These are phyloP conservation scores for Colletotrichum sp. DNA, from an alignment of 2,329 filamentous ascomycete species.

Conservation along the genomic window DNA sequence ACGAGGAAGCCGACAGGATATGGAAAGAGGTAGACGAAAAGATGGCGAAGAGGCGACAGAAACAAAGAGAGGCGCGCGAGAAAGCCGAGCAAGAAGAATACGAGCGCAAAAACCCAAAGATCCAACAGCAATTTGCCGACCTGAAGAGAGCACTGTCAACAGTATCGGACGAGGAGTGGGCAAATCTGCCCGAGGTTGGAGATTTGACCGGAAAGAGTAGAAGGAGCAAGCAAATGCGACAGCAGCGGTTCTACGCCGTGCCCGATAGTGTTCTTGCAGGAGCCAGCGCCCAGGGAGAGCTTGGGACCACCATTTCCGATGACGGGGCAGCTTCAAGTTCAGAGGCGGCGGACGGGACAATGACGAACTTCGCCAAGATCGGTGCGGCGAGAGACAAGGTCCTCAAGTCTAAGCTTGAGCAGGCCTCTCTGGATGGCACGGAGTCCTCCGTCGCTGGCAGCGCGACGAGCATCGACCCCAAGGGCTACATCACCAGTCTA, in stretches of 20 bases:
- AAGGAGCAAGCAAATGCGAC: constrained; percentile 79
- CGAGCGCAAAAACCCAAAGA: constrained; percentile 97
- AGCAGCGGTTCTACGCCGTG: constrained; percentile 91
- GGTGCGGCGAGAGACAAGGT: constrained; percentile 96
- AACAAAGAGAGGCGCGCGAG: constrained; percentile 94
- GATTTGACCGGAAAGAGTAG: constrained; percentile 95
- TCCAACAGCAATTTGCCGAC: constrained; percentile 96
- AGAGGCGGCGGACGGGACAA: constrained; percentile 76
- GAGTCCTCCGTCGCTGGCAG: constrained; percentile 73
- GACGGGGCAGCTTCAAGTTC: constrained; percentile 64
- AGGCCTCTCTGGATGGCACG: constrained; percentile 74
- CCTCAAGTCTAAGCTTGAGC: constrained; percentile 89
- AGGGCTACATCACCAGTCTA: constrained; percentile 93
- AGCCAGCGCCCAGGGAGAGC: constrained; percentile 78
- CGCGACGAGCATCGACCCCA: constrained; percentile 89
- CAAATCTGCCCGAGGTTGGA: constrained; percentile 91
- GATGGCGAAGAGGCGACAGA: constrained; percentile 89
- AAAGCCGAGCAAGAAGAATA: constrained; percentile 90
- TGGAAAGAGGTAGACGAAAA: constrained; percentile 96
- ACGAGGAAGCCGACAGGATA: constrained; percentile 96
- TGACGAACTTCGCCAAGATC: constrained; percentile 98
- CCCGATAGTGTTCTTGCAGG: constrained; percentile 94
- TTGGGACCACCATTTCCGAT: constrained; percentile 87
- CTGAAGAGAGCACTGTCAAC: constrained; percentile 87
- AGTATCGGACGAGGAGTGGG: constrained; percentile 96